Evolutionary conservation across 495 filamentous ascomycete genomes (phyloP), one percentile per base, ranked within the genome.

Genomic region (Xylaria palmicola): DNA sequence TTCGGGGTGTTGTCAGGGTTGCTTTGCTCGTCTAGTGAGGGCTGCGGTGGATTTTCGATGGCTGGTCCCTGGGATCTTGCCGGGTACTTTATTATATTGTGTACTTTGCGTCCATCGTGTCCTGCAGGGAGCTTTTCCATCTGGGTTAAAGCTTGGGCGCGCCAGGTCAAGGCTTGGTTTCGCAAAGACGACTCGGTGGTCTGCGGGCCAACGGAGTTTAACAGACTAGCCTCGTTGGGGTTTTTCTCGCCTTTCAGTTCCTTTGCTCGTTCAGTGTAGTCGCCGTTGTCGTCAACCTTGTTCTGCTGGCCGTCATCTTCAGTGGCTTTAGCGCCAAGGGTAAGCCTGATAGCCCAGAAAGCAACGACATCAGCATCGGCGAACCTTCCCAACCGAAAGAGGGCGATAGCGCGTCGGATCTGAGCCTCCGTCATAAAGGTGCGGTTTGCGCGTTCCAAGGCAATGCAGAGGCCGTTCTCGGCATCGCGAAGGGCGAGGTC

Each of bases 401-500:
- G 76, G 5, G 90, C 81, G 40, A 94, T 84, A 1, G 83, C 90
- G 59, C 94, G 82, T 48, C 94, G 83, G 63, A 96, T 82, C 72
- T 98, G 92, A 6, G 91, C 87, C 24, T 86, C 80, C 12, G 86
- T 82, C 70, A 97, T 93, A 9, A 88, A 79, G 66, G 95, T 91
- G 30, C 91, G 83, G 65, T 89, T 92, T 0, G 83, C 90, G 20
- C 94, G 90, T 49, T 89, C 82, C 19, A 75, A 74, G 4, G 92
- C 91, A 6, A 86, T 76, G 1, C 82, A 67, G 10, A 95, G 81
- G 0, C 90, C 94, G 24, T 85, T 76, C 65, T 97, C 92, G 32
- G 92, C 90, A 77, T 98, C 94, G 17, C 72, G 74, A 9, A 98
- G 85, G 0, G 94, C 89, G 0, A 85, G 75, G 3, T 78, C 73